Base-by-base conservation (phyloP, 2,329 filamentous ascomycete genomes). In the Volutella citrinella region DNA sequence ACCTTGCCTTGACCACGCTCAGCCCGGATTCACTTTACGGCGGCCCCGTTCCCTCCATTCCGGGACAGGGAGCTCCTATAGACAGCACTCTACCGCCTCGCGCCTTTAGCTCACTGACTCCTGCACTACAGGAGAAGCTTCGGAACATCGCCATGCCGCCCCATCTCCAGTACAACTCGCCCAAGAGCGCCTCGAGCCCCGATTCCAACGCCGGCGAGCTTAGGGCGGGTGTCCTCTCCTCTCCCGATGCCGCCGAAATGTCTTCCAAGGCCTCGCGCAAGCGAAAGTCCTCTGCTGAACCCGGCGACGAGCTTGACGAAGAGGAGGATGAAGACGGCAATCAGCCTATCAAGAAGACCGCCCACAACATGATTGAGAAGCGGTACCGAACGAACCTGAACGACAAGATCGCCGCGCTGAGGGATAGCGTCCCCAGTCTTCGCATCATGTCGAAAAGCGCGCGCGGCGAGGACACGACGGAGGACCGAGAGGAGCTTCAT, bases 291-390 rank as follows among this genome's bases (percentile, higher is more conserved):
- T 80, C 80, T 0, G 73, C 71, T 30, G 74, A 78, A 32, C 51
- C 62, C 35, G 46, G 74, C 39, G 48, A 74, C 39, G 45, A 74
- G 40, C 48, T 74, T 39, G 45, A 53, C 13, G 48, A 65, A n/a
- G 76, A 80, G 30, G 78, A 82, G 10, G 70, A 78, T 27, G 65
- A 73, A 19, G 61, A 77, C 31, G 74, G 73, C 47, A 76, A 69
- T 49, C 80, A 73, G 40, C 63, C 63, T 6, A 51, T 66, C 38
- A 96, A 95, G 72, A 96, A 96, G 73, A 94, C 90, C 19, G 89
- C 91, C 3, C 91, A 97, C 65, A 97, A 96, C 63, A 93, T 97
- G 75, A 96, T 97, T 44, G 91, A 97, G 66, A 97, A 96, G 72
- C 74, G 91, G 47, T 97, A 97, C 62, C 82, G 91, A 52, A 95